A percentile compares a stretch with the other conserved stretches of the same genome.
These are phyloP conservation scores for Conticribra weissflogii DNA, from an alignment of 108 stramenopile species.

Conservation along the genomic window DNA sequence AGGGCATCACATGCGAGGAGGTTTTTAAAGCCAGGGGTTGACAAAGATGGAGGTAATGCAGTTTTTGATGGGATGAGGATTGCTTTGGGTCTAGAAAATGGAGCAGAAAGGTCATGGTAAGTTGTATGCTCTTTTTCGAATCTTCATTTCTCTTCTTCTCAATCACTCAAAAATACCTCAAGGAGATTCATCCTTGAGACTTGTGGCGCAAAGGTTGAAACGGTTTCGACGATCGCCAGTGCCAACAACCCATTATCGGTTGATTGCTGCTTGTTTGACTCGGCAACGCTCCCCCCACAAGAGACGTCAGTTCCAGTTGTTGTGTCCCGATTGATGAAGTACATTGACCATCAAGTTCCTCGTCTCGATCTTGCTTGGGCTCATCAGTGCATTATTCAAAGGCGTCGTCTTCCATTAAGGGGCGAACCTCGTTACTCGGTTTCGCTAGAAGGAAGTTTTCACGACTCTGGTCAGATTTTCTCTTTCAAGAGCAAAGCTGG, in stretches of 20 bases:
- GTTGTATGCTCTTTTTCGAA: slow-evolving; percentile 2
- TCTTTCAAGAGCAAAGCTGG: slow-evolving; percentile 37
- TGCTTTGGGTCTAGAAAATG: slow-evolving; percentile 30
- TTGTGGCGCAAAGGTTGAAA: slow-evolving; percentile 32
- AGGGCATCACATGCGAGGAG: slow-evolving; percentile 40
- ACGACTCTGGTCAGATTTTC: slow-evolving; percentile 11
- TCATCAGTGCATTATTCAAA: slow-evolving; percentile 46
- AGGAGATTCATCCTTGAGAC: slow-evolving; percentile 32
- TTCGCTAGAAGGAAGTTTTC: slow-evolving; percentile 14
- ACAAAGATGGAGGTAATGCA: slow-evolving; percentile 4
- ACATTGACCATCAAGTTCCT: slow-evolving; percentile 20
- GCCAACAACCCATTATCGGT: slow-evolving; percentile 13
- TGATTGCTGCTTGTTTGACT: slow-evolving; percentile 36
- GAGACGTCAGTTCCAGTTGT: slow-evolving; percentile 26
- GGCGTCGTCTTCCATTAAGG: slow-evolving; percentile 31
- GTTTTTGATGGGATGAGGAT: slow-evolving; percentile 46
- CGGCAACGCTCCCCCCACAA: slow-evolving; percentile 34
- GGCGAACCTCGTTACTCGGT: slow-evolving; percentile 22
- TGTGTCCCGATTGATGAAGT: slow-evolving; percentile 29
- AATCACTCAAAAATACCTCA: not conserved
- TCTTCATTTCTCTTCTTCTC: not conserved
- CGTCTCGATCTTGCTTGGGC: slow-evolving; percentile 46
- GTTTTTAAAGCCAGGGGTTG: slow-evolving; percentile 39
- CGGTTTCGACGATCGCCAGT: slow-evolving; percentile 9
- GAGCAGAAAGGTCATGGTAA: slow-evolving; percentile 29